Conservation (phyloP, 73 alveolate genomes). For the Tetrahymena malaccensis region DNA sequence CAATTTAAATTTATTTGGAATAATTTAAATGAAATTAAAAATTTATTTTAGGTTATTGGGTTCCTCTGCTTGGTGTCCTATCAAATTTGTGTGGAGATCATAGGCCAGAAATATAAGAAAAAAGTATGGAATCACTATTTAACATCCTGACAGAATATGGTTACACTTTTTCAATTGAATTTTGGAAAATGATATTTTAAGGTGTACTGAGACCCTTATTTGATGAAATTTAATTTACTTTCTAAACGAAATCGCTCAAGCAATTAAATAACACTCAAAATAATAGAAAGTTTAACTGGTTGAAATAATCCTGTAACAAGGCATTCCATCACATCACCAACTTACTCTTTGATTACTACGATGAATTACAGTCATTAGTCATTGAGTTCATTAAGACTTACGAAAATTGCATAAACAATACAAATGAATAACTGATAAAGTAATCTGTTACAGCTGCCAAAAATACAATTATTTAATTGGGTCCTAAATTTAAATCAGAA, state of each 20-base stretch:
- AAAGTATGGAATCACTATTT: constrained; percentile 27
- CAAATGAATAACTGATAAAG: constrained; percentile 18
- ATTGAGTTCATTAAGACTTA: constrained; percentile 9
- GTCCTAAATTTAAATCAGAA: constrained; percentile 4
- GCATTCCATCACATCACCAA: constrained; percentile 20
- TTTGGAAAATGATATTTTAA: constrained; percentile 37
- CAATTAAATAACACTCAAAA: background rate
- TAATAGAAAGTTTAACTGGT: constrained; percentile 3
- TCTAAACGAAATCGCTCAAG: background rate
- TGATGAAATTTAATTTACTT: constrained; percentile 41
- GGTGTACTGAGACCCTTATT: constrained; percentile 31
- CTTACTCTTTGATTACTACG: constrained; percentile 12
- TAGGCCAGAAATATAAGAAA: constrained; percentile 14
- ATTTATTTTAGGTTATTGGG: constrained; percentile 9
- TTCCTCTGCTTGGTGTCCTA: constrained; percentile 24
- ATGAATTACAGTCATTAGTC: background rate
- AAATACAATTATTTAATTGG: constrained; percentile 14
- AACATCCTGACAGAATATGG: constrained; percentile 10
- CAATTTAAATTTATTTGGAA: background rate
- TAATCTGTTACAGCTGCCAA: constrained; percentile 18
- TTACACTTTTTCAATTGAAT: constrained; percentile 30
- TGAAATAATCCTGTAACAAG: constrained; percentile 29
- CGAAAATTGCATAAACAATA: constrained; percentile 27
- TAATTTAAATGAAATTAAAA: background rate
- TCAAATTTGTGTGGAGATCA: constrained; percentile 35